These are phyloP conservation scores for Caryopteris hybrid DNA, from an alignment of 305 asterid genomes.

Conservation along the genomic window DNA sequence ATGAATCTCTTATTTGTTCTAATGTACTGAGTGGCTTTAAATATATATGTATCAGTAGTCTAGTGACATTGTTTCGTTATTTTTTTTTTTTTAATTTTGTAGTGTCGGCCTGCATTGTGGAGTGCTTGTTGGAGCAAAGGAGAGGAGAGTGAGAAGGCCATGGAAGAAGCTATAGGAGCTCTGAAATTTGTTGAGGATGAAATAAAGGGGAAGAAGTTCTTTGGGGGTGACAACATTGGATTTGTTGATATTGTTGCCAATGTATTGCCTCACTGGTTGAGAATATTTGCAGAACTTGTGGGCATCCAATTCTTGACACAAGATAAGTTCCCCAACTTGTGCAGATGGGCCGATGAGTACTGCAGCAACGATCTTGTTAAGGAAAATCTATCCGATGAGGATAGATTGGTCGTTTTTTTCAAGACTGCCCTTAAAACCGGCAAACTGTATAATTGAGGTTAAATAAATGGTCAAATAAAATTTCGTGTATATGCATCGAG, in stretches of 20 bases:
- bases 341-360: background rate
- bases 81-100: no score
- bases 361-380: background rate
- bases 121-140: conserved; percentile 13
- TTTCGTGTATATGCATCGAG: no score
- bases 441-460: no score
- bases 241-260: background rate
- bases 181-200: conserved; percentile 20
- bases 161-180: conserved; percentile 18
- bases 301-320: background rate
- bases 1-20: no score
- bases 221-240: background rate
- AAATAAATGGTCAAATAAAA: no score
- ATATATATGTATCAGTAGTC: no score
- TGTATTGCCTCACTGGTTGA: background rate
- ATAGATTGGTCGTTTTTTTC: background rate
- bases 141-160: conserved; percentile 19
- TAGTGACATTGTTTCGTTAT: no score
- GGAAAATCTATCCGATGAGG: conserved; percentile 8
- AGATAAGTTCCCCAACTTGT: background rate
- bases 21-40: no score
- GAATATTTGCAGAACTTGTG: background rate
- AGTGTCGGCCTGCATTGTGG: background rate
- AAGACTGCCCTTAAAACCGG: background rate
- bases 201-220: background rate